A percentile compares a stretch with the other conserved stretches of the same genome.
These are phyloP conservation scores for Thelonectria rubi DNA, from an alignment of 2,329 filamentous ascomycete genomes.

Conservation along the genomic window DNA sequence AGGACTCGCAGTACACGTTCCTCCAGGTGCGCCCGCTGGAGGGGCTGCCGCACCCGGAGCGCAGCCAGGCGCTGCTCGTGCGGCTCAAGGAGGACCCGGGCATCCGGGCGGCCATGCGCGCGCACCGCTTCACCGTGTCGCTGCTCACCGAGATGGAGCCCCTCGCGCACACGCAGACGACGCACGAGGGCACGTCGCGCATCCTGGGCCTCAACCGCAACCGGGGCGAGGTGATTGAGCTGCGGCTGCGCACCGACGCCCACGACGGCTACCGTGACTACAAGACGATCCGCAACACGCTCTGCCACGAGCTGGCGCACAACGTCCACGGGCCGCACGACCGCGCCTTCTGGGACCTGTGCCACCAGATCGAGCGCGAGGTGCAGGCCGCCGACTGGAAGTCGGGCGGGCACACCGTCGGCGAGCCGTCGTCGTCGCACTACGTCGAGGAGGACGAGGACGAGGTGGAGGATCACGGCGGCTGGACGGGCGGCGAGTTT, in stretches of 20 bases:
- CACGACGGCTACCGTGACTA: constrained; percentile 96
- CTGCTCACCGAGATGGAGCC: constrained; percentile 97
- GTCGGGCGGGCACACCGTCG: constrained; percentile 71
- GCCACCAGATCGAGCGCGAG: constrained; percentile 85
- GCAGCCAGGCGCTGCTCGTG: constrained; percentile 76
- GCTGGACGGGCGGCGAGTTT: constrained; percentile 82
- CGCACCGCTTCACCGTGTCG: constrained; percentile 84
- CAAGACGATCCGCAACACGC: constrained; percentile 85
- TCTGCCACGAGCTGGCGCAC: constrained; percentile 95
- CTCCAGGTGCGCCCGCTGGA: constrained; percentile 76
- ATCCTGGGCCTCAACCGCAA: constrained; percentile 91
- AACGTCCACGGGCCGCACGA: constrained; percentile 90
- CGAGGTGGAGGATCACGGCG: constrained; percentile 73
- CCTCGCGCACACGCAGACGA: constrained; percentile 74
- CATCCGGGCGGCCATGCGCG: constrained; percentile 83
- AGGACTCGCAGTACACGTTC: constrained; percentile 82
- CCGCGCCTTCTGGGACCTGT: constrained; percentile 87
- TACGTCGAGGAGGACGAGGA: constrained; percentile 62
- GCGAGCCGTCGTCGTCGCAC: constrained; percentile 64
- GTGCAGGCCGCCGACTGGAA: constrained; percentile 84
- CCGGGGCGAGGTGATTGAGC: constrained; percentile 86
- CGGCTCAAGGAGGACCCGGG: constrained; percentile 84
- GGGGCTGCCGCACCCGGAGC: constrained; percentile 79
- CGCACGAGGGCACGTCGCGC: constrained; percentile 76
- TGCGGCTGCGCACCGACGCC: constrained; percentile 89